Evolutionary conservation across 2,329 filamentous ascomycete species (phyloP).

Genomic region (Hypoxylon sp.): DNA sequence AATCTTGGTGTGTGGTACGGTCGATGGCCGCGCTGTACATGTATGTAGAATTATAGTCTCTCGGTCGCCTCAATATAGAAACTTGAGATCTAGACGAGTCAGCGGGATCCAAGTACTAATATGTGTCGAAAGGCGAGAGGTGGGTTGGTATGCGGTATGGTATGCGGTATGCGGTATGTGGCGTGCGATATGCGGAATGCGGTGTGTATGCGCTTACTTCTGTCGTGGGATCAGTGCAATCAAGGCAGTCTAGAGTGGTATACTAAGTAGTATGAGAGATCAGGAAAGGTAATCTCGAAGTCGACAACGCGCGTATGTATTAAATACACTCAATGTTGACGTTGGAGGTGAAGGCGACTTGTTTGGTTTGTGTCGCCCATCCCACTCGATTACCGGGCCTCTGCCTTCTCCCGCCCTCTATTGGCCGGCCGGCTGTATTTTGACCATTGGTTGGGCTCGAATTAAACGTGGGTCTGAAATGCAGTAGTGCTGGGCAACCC

Average conservation of each 20-base stretch:
- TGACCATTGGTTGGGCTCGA: conserved; percentile 4
- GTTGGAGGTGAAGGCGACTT: conserved; percentile 17
- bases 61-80: conserved; percentile 8
- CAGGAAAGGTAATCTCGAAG: neutral
- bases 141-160: neutral
- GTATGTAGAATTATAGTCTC: conserved; percentile 15
- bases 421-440: neutral
- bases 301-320: neutral
- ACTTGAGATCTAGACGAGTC: conserved; percentile 11
- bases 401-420: neutral
- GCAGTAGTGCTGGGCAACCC: conserved; percentile 1
- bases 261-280: neutral
- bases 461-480: conserved; percentile 8
- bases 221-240: neutral
- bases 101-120: conserved; percentile 8
- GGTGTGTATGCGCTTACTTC: neutral
- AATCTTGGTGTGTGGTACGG: conserved; percentile 1
- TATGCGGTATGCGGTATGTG: neutral
- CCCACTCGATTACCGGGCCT: neutral
- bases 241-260: neutral
- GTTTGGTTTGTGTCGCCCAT: conserved; percentile 16
- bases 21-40: neutral
- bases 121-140: neutral
- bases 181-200: neutral
- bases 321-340: conserved; percentile 14